These are phyloP conservation scores for Talaromyces proteolyticus DNA, from an alignment of 495 filamentous ascomycete genomes.

Conservation along the genomic window DNA sequence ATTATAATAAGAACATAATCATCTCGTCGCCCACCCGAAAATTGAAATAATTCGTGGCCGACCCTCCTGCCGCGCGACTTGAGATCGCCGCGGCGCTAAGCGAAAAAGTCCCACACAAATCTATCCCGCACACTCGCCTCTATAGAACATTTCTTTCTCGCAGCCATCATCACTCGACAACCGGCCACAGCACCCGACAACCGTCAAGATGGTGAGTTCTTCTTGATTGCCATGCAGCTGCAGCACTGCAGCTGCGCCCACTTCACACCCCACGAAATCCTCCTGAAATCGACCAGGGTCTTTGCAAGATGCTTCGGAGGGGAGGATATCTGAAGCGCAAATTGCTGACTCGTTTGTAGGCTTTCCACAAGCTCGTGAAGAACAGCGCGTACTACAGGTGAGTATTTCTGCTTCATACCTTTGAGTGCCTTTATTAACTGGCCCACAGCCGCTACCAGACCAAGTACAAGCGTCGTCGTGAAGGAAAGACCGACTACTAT, in stretches of 20 bases:
- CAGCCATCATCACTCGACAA: slow-evolving; percentile 20
- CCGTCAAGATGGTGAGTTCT: slow-evolving; percentile 47
- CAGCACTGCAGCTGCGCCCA: slow-evolving; percentile 6
- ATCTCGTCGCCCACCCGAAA: slow-evolving; percentile 37
- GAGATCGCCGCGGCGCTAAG: slow-evolving; percentile 27
- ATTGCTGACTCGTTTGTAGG: slow-evolving; percentile 95
- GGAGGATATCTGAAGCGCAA: slow-evolving; percentile 80
- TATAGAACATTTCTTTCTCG: neutral
- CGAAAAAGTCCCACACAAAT: slow-evolving; percentile 39
- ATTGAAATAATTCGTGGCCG: slow-evolving; percentile 9
- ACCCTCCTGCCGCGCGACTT: slow-evolving; percentile 5
- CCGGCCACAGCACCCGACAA: slow-evolving; percentile 29
- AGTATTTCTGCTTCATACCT: slow-evolving; percentile 27
- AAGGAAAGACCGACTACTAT: slow-evolving; percentile 99
- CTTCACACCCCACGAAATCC: neutral
- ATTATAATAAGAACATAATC: neutral
- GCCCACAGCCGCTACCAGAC: slow-evolving; percentile 89
- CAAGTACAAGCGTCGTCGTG: slow-evolving; percentile 96
- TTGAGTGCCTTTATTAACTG: slow-evolving; percentile 13
- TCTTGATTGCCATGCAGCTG: slow-evolving; percentile 18
- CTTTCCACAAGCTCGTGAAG: slow-evolving; percentile 95
- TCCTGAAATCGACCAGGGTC: slow-evolving; percentile 49
- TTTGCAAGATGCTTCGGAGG: slow-evolving; percentile 95
- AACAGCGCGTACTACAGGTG: slow-evolving; percentile 96
- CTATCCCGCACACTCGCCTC: slow-evolving; percentile 27